Evolutionary conservation across 1,284 basidiomycete genomes (phyloP).

Genomic region (Meripilus lineatus): DNA sequence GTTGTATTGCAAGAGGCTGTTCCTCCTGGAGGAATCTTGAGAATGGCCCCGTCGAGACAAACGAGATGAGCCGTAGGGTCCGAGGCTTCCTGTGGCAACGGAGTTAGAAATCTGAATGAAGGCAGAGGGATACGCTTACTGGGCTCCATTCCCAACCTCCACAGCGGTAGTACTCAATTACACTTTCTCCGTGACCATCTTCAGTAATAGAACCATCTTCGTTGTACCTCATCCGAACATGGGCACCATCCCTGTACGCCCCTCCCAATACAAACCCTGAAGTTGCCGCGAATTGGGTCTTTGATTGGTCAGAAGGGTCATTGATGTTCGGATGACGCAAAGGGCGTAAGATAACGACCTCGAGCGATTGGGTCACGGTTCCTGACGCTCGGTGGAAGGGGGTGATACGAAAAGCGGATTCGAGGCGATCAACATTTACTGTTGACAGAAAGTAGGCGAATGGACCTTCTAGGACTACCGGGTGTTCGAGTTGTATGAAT

Average conservation of each 20-base stretch:
- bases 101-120: conserved; percentile 6
- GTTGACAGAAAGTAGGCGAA: conserved; percentile 85
- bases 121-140: conserved; percentile 37
- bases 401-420: conserved; percentile 74
- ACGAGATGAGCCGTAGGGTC: conserved; percentile 61
- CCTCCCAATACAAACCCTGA: conserved; percentile 48
- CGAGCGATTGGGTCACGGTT: conserved; percentile 47
- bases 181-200: conserved; percentile 42
- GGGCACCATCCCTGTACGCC: conserved; percentile 73
- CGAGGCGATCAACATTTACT: conserved; percentile 79
- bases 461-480: conserved; percentile 60
- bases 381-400: conserved; percentile 49
- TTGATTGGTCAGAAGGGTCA: conserved; percentile 36
- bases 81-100: conserved; percentile 38
- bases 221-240: conserved; percentile 59
- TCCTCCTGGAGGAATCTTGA: conserved; percentile 51
- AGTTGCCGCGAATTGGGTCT: conserved; percentile 43
- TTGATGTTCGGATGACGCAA: conserved; percentile 51
- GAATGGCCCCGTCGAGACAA: conserved; percentile 73
- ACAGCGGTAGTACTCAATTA: conserved; percentile 82
- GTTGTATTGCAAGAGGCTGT: conserved; percentile 27
- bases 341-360: conserved; percentile 84
- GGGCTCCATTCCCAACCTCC: conserved; percentile 84
- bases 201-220: conserved; percentile 36
- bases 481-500: conserved; percentile 43